Percentiles rank a stretch among this genome's conserved stretches.
Conservation (phyloP, 1,284 basidiomycete species). For the Inonotus hispidus region DNA sequence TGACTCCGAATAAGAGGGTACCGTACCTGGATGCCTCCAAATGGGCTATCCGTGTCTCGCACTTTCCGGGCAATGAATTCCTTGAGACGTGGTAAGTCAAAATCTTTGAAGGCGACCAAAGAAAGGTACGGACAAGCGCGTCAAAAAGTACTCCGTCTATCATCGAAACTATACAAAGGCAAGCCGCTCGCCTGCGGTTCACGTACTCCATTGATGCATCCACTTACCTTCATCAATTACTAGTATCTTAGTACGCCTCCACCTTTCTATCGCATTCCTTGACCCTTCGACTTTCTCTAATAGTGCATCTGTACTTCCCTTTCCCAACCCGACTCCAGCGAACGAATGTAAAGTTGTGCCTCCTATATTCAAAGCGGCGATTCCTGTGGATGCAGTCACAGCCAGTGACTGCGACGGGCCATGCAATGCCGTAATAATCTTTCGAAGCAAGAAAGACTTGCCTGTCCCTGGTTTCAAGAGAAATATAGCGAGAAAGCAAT, state of each 20-base stretch:
- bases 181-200: too few relatives aligned
- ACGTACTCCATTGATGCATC: background rate
- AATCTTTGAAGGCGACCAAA: constrained; percentile 20
- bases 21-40: constrained; percentile 68
- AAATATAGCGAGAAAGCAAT: background rate
- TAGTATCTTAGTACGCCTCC: constrained; percentile 47
- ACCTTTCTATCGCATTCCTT: constrained; percentile 37
- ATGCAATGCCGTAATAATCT: constrained; percentile 40
- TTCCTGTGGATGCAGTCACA: constrained; percentile 45
- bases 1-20: background rate
- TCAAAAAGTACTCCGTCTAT: constrained; percentile 57
- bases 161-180: constrained; percentile 46
- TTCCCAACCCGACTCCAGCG: constrained; percentile 45
- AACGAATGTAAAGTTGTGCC: constrained; percentile 53
- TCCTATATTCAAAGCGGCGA: constrained; percentile 49
- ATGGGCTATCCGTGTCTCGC: constrained; percentile 45
- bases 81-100: constrained; percentile 19
- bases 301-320: constrained; percentile 32
- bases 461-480: constrained; percentile 34
- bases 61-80: constrained; percentile 47
- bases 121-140: constrained; percentile 47
- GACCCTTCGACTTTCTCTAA: constrained; percentile 34
- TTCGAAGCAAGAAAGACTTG: constrained; percentile 42
- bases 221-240: constrained; percentile 68
- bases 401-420: constrained; percentile 38